Percentiles rank a stretch among this genome's conserved stretches.
Conservation (phyloP, 768 basidiomycete species). For the Omphalotus guepiniiformis region DNA sequence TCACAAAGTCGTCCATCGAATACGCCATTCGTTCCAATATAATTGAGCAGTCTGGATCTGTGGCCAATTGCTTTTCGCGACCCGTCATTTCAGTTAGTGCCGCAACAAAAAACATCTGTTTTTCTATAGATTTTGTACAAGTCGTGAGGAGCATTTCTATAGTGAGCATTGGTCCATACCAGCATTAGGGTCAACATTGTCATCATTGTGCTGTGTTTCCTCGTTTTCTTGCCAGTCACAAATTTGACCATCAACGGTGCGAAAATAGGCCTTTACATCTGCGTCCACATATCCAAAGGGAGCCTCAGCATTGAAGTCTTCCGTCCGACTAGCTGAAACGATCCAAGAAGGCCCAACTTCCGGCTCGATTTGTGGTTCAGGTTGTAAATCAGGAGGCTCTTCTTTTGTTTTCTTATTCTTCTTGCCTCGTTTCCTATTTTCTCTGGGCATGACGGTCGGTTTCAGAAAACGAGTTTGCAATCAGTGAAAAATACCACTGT, state of each 20-base stretch:
- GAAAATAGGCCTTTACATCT: constrained; percentile 91
- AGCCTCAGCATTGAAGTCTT: constrained; percentile 54
- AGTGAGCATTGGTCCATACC: constrained; percentile 33
- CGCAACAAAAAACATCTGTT: constrained; percentile 73
- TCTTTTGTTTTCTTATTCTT: constrained; percentile 49
- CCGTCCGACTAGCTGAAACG: constrained; percentile 33
- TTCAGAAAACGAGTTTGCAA: not conserved
- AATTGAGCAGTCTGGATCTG: constrained; percentile 90
- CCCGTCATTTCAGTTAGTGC: constrained; percentile 81
- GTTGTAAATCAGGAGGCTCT: constrained; percentile 17
- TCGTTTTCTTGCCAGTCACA: constrained; percentile 75
- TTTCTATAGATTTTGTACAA: constrained; percentile 47
- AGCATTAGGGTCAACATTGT: constrained; percentile 65
- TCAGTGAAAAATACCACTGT: no score
- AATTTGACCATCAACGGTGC: constrained; percentile 83
- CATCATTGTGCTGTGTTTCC: constrained; percentile 37
- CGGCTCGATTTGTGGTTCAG: constrained; percentile 7
- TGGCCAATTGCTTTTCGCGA: constrained; percentile 87
- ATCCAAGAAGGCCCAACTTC: constrained; percentile 69
- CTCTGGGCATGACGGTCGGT: constrained; percentile 56
- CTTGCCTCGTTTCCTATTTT: constrained; percentile 73
- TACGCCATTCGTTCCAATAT: constrained; percentile 86
- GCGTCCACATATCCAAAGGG: constrained; percentile 89
- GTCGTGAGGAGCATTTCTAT: not conserved
- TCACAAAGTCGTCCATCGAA: constrained; percentile 96